These are phyloP conservation scores for Crithidia thermophila DNA, from an alignment of 208 protist genomes.

Conservation along the genomic window DNA sequence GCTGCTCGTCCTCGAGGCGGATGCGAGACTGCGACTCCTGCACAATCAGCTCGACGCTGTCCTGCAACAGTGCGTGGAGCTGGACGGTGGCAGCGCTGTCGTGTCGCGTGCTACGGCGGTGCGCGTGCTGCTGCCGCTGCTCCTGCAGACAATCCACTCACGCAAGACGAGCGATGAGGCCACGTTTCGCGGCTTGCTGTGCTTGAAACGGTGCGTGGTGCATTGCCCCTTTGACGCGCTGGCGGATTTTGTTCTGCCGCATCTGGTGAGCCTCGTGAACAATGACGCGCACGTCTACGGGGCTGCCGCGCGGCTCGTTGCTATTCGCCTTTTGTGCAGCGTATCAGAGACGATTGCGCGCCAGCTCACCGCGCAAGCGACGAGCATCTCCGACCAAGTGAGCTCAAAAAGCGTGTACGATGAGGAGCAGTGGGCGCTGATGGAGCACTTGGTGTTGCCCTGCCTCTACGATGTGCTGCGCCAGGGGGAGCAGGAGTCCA, in stretches of 20 bases:
- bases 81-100: background rate
- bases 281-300: constrained; percentile 27
- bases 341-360: constrained; percentile 25
- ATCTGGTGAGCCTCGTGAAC: constrained; percentile 44
- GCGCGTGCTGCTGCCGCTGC: constrained; percentile 48
- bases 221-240: constrained; percentile 34
- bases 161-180: constrained; percentile 40
- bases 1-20: constrained; percentile 54
- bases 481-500: constrained; percentile 27
- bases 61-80: constrained; percentile 7
- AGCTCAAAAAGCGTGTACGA: background rate
- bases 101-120: constrained; percentile 13
- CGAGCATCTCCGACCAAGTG: background rate
- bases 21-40: constrained; percentile 55
- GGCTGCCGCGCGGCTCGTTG: constrained; percentile 43
- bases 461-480: constrained; percentile 33
- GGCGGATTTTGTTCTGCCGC: constrained; percentile 54
- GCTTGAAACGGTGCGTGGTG: constrained; percentile 39
- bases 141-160: constrained; percentile 51
- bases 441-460: constrained; percentile 41
- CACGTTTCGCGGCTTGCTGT: constrained; percentile 44
- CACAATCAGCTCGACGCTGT: constrained; percentile 22
- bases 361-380: constrained; percentile 16
- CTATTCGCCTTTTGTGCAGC: constrained; percentile 52
- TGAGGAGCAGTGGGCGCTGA: constrained; percentile 34